phyloP scores from a whole-genome alignment of 352 stramenopile species.

The Blastocystis sp. region DNA sequence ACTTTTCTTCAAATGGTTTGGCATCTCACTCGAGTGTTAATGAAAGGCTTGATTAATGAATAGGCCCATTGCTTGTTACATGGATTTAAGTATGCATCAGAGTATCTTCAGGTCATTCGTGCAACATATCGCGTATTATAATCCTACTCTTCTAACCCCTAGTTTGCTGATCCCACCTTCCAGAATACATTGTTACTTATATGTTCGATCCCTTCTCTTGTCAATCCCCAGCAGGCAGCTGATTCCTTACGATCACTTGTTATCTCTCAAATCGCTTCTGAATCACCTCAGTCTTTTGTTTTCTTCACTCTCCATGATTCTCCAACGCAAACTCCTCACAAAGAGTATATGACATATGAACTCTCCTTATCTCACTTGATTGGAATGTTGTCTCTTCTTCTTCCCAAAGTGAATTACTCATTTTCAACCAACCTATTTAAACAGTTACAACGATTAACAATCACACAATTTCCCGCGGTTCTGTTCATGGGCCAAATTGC shows the following conservation, averaged over 20 bases:
- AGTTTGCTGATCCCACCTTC: conserved; percentile 13
- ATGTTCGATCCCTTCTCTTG: not conserved
- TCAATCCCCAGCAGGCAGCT: not conserved
- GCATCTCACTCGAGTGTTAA: not conserved
- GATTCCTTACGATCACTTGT: conserved; percentile 10
- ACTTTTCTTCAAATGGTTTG: conserved; percentile 7
- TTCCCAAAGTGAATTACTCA: conserved; percentile 25
- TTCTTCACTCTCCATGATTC: not conserved
- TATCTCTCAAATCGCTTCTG: not conserved
- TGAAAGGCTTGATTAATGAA: not conserved
- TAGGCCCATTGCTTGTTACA: conserved; percentile 37
- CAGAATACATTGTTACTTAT: conserved; percentile 47
- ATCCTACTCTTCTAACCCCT: not conserved
- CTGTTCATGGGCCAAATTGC: conserved; percentile 20
- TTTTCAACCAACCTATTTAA: conserved; percentile 57
- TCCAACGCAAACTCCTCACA: not conserved
- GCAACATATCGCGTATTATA: not conserved
- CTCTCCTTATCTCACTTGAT: not conserved
- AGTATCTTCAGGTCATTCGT: conserved; percentile 16
- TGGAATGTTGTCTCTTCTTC: not conserved
- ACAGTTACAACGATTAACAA: conserved; percentile 20
- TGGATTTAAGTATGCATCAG: not conserved
- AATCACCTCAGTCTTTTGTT: not conserved
- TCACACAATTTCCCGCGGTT: not conserved
- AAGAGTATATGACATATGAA: not conserved